These are phyloP conservation scores for Metrosideros polymorpha DNA, from an alignment of 441 rosid genomes.

Conservation along the genomic window DNA sequence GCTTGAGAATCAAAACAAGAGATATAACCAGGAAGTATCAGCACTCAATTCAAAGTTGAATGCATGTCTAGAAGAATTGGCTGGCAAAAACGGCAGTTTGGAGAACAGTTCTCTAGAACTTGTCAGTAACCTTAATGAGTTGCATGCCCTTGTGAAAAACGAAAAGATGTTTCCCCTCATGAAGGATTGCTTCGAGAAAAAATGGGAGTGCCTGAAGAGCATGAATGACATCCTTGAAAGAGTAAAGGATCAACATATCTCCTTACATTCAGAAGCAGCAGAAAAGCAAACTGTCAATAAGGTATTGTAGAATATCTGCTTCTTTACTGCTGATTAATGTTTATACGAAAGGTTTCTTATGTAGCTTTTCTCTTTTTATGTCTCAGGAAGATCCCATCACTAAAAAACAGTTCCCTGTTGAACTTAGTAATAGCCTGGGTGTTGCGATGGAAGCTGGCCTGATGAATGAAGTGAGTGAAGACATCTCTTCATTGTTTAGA, in stretches of 20 bases:
- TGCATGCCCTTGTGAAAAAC: constrained; percentile 51
- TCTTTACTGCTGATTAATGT: not conserved
- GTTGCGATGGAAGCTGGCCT: constrained; percentile 27
- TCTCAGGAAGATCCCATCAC: constrained; percentile 41
- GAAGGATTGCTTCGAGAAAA: constrained; percentile 42
- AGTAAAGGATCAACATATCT: constrained; percentile 20
- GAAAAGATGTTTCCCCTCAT: constrained; percentile 28
- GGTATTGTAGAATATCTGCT: constrained; percentile 25
- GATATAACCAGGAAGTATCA: constrained; percentile 54
- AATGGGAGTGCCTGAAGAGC: constrained; percentile 45
- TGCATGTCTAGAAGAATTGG: constrained; percentile 76
- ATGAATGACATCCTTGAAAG: constrained; percentile 45
- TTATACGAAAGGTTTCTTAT: not conserved
- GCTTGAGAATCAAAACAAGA: constrained; percentile 51
- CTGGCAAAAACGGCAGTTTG: constrained; percentile 50
- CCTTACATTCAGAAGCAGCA: constrained; percentile 21
- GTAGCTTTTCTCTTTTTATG: not conserved
- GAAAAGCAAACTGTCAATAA: constrained; percentile 23
- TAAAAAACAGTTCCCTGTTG: constrained; percentile 26
- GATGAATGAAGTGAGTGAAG: constrained; percentile 20
- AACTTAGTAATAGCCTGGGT: constrained; percentile 21
- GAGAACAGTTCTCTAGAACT: constrained; percentile 54
- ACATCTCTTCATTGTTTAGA: constrained; percentile 38
- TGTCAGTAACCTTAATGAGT: constrained; percentile 35
- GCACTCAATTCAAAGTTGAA: constrained; percentile 55